Evolutionary conservation across 345 rosid species (phyloP).

Genomic region (Angophora floribunda): DNA sequence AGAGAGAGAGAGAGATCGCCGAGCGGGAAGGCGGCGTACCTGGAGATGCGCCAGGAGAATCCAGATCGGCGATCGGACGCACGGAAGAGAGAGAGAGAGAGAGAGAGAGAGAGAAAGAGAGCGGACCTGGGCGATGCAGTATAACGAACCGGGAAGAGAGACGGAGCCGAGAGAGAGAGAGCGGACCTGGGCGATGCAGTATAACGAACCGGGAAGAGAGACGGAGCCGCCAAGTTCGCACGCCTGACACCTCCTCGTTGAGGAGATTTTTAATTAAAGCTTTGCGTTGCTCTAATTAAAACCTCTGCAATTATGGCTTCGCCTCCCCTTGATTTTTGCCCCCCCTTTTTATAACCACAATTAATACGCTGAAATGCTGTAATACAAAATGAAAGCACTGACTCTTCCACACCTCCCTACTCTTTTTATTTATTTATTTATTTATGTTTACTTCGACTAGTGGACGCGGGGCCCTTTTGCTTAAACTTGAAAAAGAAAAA

Average conservation of each 20-base stretch:
- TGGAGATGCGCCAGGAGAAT: background rate
- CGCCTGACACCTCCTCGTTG: background rate
- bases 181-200: background rate
- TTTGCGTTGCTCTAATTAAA: background rate
- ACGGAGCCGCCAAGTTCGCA: background rate
- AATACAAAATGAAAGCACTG: background rate
- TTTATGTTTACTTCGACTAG: background rate
- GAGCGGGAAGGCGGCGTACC: background rate
- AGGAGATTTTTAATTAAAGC: background rate
- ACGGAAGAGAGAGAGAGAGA: background rate
- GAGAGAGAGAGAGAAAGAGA: background rate
- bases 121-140: background rate
- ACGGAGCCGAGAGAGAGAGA: background rate
- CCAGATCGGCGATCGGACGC: background rate
- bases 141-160: background rate
- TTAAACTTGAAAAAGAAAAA: background rate
- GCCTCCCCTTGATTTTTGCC: background rate
- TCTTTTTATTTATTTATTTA: no score
- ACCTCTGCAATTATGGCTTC: background rate
- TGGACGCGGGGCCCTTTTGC: background rate
- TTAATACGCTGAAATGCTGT: background rate
- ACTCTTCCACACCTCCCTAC: background rate
- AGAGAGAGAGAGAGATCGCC: background rate
- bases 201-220: background rate
- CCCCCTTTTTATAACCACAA: background rate